Evolutionary conservation across 352 stramenopile species (phyloP).

Genomic region (Phytophthora tentaculata): DNA sequence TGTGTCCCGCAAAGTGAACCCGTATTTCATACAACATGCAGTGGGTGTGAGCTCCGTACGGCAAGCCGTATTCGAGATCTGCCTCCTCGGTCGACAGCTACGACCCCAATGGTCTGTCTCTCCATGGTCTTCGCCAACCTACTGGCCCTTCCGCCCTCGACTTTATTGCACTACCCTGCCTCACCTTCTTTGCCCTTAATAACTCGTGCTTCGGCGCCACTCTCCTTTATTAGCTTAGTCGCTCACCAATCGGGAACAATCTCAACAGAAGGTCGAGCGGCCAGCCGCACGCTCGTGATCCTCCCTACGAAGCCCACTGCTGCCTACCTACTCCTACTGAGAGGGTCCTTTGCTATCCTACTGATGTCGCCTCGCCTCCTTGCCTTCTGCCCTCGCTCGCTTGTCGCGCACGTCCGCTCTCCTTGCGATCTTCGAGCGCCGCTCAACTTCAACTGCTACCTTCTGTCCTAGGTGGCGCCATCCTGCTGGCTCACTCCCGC

Average conservation of each 20-base stretch:
- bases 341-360: not conserved
- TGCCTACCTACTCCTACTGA: not conserved
- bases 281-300: not conserved
- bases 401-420: not conserved
- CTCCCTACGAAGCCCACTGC: not conserved
- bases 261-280: not conserved
- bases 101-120: not conserved
- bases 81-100: not conserved
- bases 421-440: not conserved
- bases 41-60: not conserved
- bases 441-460: not conserved
- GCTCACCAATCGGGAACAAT: not conserved
- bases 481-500: not conserved
- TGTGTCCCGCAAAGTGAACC: conserved; percentile 10
- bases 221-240: not conserved
- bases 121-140: not conserved
- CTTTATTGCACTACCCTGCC: not conserved
- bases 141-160: not conserved
- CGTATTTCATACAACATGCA: conserved; percentile 1
- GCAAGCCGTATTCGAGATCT: not conserved
- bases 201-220: not conserved
- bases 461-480: not conserved
- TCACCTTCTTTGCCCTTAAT: not conserved
- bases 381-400: not conserved
- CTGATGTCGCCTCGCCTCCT: not conserved